These are phyloP conservation scores for Termitomyces bulborhizus DNA, from an alignment of 768 basidiomycete species.

Conservation along the genomic window DNA sequence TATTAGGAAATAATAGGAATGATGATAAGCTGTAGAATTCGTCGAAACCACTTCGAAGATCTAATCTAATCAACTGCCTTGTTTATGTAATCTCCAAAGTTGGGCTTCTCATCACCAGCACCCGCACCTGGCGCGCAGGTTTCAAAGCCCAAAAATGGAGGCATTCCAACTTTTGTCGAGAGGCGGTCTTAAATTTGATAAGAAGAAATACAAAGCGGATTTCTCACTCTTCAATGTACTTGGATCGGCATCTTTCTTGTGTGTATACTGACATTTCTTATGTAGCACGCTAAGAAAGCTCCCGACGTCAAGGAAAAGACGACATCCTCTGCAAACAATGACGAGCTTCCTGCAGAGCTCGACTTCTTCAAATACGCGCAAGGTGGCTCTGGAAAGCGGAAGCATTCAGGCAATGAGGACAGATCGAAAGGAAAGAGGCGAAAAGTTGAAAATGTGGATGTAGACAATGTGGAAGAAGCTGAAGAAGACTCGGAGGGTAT, in stretches of 20 bases:
- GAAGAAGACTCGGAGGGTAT: slow-evolving; percentile 16
- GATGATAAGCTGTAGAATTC: too few species aligned
- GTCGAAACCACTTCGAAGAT: background rate
- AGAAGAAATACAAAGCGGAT: slow-evolving; percentile 63
- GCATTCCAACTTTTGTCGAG: slow-evolving; percentile 87
- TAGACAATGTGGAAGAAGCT: slow-evolving; percentile 18
- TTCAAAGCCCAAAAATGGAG: slow-evolving; percentile 47
- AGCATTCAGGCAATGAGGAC: slow-evolving; percentile 20
- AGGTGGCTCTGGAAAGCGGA: slow-evolving; percentile 48
- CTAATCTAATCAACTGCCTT: background rate
- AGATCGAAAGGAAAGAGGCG: slow-evolving; percentile 26
- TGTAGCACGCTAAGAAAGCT: slow-evolving; percentile 14
- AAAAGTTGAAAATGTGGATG: slow-evolving; percentile 23
- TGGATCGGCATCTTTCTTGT: background rate
- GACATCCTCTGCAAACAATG: slow-evolving; percentile 21
- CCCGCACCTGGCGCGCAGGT: background rate
- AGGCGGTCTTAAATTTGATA: slow-evolving; percentile 81
- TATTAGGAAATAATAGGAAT: background rate
- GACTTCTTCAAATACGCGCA: slow-evolving; percentile 91
- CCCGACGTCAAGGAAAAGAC: slow-evolving; percentile 6
- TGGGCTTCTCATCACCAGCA: too few species aligned
- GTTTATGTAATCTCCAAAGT: too few species aligned
- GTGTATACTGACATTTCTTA: slow-evolving; percentile 2
- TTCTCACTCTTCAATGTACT: slow-evolving; percentile 64
- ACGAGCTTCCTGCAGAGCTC: slow-evolving; percentile 65